A percentile compares a stretch with the other conserved stretches of the same genome.
Conservation (phyloP, 129 eudicot species). For the Lactuca sativa region DNA sequence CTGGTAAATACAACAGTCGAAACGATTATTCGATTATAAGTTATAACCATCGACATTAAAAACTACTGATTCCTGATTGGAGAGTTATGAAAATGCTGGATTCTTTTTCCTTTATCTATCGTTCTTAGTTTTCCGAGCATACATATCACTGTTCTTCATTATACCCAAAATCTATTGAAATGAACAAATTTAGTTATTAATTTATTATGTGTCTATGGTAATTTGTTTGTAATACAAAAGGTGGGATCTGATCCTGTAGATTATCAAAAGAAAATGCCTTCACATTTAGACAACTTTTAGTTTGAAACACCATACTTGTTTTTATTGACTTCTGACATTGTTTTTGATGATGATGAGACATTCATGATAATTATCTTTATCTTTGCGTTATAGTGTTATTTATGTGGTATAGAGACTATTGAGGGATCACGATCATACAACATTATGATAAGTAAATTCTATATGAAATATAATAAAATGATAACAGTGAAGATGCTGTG, state of each 20-base stretch:
- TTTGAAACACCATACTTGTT: conserved; percentile 5
- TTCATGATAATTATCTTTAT: no score
- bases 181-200: background rate
- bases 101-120: background rate
- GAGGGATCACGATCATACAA: background rate
- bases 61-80: background rate
- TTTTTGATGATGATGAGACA: background rate
- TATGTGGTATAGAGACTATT: background rate
- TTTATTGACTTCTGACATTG: background rate
- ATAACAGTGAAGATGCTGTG: conserved; percentile 1
- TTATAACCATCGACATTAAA: background rate
- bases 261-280: background rate
- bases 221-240: no score
- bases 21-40: background rate
- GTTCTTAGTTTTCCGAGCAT: background rate
- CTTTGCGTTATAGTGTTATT: background rate
- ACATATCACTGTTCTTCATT: background rate
- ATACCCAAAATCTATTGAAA: background rate
- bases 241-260: background rate
- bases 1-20: background rate
- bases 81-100: conserved; percentile 10
- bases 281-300: background rate
- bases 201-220: no score
- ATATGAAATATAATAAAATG: background rate
- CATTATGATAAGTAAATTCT: background rate